Conservation (phyloP, 2,329 filamentous ascomycete species). For the Trichoderma afroharzianum region DNA sequence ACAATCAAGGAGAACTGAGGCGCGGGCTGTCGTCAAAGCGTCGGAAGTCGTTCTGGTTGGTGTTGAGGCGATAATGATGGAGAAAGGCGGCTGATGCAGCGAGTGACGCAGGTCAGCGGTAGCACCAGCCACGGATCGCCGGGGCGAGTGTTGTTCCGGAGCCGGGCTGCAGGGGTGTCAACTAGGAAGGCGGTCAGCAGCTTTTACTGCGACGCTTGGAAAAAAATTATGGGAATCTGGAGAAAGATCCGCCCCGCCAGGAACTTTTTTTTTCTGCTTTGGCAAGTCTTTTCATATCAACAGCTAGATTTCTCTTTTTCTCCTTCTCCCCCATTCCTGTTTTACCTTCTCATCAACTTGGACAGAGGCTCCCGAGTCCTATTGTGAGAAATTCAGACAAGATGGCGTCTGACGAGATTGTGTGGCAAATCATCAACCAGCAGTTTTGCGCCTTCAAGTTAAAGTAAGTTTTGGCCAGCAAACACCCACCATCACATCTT, state of each 20-base stretch:
- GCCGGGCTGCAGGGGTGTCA: constrained; percentile 9
- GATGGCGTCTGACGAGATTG: constrained; percentile 93
- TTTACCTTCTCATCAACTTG: neutral
- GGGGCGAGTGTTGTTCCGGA: constrained; percentile 19
- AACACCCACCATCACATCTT: neutral
- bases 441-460: constrained; percentile 94
- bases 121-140: neutral
- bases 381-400: constrained; percentile 20
- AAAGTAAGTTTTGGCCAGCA: constrained; percentile 54
- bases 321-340: neutral
- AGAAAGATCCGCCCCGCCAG: constrained; percentile 21
- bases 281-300: constrained; percentile 6
- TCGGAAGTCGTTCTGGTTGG: constrained; percentile 2
- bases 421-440: constrained; percentile 96
- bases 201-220: neutral
- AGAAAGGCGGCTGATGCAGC: constrained; percentile 6
- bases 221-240: constrained; percentile 24
- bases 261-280: constrained; percentile 20
- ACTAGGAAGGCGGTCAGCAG: constrained; percentile 25
- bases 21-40: neutral
- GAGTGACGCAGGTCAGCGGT: constrained; percentile 14
- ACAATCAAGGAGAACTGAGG: neutral
- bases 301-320: constrained; percentile 3
- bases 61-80: constrained; percentile 9
- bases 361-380: neutral